phyloP scores from a whole-genome alignment of 257 asterid genomes.

The Verbena officinalis region DNA sequence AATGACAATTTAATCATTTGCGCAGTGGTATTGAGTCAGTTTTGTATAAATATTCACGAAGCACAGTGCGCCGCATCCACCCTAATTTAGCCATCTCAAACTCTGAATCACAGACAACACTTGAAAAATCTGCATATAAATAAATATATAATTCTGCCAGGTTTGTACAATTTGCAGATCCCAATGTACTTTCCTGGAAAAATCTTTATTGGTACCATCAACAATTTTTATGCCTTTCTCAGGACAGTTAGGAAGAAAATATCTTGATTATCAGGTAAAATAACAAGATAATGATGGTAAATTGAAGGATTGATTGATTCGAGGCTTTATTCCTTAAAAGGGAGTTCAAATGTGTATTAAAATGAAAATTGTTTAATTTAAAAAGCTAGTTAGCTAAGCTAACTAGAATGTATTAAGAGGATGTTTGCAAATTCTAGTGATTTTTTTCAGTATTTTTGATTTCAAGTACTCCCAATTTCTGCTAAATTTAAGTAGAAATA shows the following conservation, averaged over 20 bases:
- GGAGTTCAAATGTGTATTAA: no score
- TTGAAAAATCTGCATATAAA: not conserved
- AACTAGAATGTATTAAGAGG: no score
- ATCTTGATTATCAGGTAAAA: not conserved
- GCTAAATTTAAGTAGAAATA: no score
- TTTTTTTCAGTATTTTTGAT: no score
- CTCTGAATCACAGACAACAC: not conserved
- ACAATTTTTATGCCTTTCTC: not conserved
- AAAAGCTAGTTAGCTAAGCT: no score
- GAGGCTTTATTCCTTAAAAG: no score
- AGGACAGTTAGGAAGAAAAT: not conserved
- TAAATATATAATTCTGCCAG: slow-evolving; percentile 6
- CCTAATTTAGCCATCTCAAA: not conserved
- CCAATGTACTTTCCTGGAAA: not conserved
- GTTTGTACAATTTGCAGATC: slow-evolving; percentile 18
- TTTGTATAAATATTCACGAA: not conserved
- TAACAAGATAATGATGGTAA: not conserved
- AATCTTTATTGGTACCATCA: slow-evolving; percentile 1
- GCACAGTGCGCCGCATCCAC: slow-evolving; percentile 1
- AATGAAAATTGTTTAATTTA: no score
- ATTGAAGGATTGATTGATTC: no score
- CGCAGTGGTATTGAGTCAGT: not conserved
- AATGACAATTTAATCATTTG: slow-evolving; percentile 1
- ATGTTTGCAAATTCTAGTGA: no score
- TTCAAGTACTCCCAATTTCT: no score